Evolutionary conservation across 2,329 filamentous ascomycete species (phyloP), one percentile per base, ranked within the genome.

Genomic region (Zasmidium angulare): DNA sequence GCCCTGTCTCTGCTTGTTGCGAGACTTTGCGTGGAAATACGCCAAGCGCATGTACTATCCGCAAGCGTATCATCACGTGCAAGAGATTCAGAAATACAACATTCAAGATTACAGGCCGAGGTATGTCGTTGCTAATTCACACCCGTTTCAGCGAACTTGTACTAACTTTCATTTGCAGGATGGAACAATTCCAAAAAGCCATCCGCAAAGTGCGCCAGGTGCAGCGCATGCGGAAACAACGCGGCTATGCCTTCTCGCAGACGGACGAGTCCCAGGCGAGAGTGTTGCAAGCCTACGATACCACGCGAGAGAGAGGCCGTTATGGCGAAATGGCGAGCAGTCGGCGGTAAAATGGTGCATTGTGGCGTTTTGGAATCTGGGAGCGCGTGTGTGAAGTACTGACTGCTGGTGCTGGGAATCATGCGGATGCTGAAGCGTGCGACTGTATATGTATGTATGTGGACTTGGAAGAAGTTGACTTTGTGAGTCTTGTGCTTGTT

Each of bases 161-260:
- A 22, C 23, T 72, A 24, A 71, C 58, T 29, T 56, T 14, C n/a
- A 31, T 36, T 29, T 22, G 62, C 64, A 93, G 90, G 72, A 99
- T 99, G 95, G 95, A 99, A 73, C 95, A 99, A 78, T 99, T 99
- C 82, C 95, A 99, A 79, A 99, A 99, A 78, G 95, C 95, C 21
- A 98, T 99, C 72, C 89, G 95, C 71, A 99, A 99, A 79, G 95
- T 99, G 55, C 87, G 95, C 53, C 95, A 99, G 77, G 95, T 98
- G 46, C 95, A 98, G 79, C 90, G 95, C 65, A 99, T 98, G 95
- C 91, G 95, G 74, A 99, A 99, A 79, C 95, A 99, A 79, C 89
- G 95, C 72, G 95, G 95, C 31, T 99, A 99, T 73, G 95, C 95
- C 63, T 99, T 99, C 78, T 96, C 91, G 68, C 93, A 97, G 77